Evolutionary conservation across 768 basidiomycete genomes (phyloP), one percentile per base, ranked within the genome.

Genomic region (Clitopilus passeckerianus): DNA sequence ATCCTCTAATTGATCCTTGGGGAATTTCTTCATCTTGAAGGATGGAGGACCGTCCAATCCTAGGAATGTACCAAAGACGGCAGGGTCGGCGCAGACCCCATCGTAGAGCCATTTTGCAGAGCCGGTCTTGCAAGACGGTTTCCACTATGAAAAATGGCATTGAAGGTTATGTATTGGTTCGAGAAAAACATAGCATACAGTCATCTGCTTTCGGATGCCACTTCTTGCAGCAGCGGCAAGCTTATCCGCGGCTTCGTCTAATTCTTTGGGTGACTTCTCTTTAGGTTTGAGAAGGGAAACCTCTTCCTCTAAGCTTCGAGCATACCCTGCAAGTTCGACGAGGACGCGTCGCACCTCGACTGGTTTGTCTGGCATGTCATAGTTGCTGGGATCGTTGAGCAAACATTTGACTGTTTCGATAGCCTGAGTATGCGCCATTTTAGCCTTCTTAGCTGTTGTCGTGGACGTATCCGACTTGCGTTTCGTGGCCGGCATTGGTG

Each of bases 201-300:
- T 66, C 80, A 84, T 80, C 69, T 83, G 79, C 60, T 82, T 81
- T 62, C 63, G 75, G 57, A 85, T 84, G 0, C 81, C 80, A 63
- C 78, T 80, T 22, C 73, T 70, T 22, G 73, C 76, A 50, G 78
- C 78, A 59, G 72, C 74, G 23, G 74, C 64, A 16, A 84, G 67
- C 61, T 80, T 83, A 62, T 75, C 76, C 0, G 77, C 78, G 2
- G 77, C 79, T 0, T 57, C 71, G n/a, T 71, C 66, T 27, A 83
- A 58, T 57, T 81, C 71, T 35, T 73, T 71, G 5, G 67, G 64
- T 0, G 73, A 68, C 71, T 75, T 77, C n/a, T 63, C 61, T 64
- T 73, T 71, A 1, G 69, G 66, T 56, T 69, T 69, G 34, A 57
- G 57, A 1, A 62, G 57, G 0, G 63, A 59, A 22, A 73, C 53